Evolutionary conservation across 495 filamentous ascomycete genomes (phyloP).

Genomic region (Filosporella fistucella): DNA sequence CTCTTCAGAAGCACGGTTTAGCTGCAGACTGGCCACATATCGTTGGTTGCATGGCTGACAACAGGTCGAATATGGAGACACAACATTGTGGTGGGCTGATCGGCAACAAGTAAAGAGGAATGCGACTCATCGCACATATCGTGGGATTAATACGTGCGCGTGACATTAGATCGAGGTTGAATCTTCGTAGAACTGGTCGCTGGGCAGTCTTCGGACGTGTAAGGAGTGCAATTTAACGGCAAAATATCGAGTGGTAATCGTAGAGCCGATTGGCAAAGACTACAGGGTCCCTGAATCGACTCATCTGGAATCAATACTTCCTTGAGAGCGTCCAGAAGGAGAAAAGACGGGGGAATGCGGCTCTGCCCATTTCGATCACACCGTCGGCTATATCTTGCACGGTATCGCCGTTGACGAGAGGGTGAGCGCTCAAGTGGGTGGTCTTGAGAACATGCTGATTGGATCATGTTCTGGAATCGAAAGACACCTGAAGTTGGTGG

Average conservation of each 20-base stretch:
- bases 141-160: no score
- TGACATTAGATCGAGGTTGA: background rate
- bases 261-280: background rate
- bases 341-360: slow-evolving; percentile 9
- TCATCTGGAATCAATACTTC: no score
- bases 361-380: slow-evolving; percentile 17
- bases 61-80: background rate
- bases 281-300: no score
- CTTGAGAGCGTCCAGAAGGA: background rate
- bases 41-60: background rate
- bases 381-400: slow-evolving; percentile 12
- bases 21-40: background rate
- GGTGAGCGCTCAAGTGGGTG: no score
- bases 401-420: background rate
- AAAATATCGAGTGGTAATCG: background rate
- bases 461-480: no score
- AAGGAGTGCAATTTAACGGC: background rate
- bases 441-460: no score
- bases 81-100: background rate
- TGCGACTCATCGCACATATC: no score
- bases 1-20: background rate
- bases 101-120: background rate
- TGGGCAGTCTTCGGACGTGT: background rate
- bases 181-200: background rate
- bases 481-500: background rate